Evolutionary conservation across 352 stramenopile genomes (phyloP), one percentile per base, ranked within the genome.

Genomic region (Hyaloperonospora brassicae): DNA sequence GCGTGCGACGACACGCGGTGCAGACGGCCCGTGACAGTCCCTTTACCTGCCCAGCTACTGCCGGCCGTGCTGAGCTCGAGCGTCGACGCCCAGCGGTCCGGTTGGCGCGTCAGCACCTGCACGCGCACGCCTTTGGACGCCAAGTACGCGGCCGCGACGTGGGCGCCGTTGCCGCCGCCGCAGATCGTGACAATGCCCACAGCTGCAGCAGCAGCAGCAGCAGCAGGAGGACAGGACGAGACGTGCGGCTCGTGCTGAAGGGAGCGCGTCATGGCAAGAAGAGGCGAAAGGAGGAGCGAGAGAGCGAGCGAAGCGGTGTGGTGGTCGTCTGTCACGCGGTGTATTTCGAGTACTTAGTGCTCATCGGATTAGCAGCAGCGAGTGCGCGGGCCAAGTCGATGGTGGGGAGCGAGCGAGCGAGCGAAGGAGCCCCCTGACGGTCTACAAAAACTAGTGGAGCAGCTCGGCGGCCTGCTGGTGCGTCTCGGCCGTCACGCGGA

Each of bases 101-200:
- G 84, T 46, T 89, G 84, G 50, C 84, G 81, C 49, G 84, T 93
- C 51, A 93, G 65, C 36, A 93, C 75, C 47, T 92, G 70, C 55
- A 93, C 84, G 21, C 59, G 70, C 42, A 96, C 72, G 55, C 87
- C 87, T 40, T 89, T 92, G 55, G 77, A 78, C 38, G 85, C 86
- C 52, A 97, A 61, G 61, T 95, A 97, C 21, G 80, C 85, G 21
- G 87, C 86, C 44, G 86, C 78, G 25, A 96, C 88, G 62, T 96
- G 87, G 23, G 89, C 89, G 51, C 87, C 87, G 62, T 97, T 97
- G 47, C 89, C 89, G 45, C 89, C 89, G 52, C 89, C 89, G 61
- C 89, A 97, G 64, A 97, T 95, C 49, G 85, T 93, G 45, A 96
- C 84, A 25, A 77, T 76, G 54, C 80, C 77, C 43, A 87, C 52